Evolutionary conservation across 108 stramenopile species (phyloP).

Genomic region (Cyclotella cryptica): DNA sequence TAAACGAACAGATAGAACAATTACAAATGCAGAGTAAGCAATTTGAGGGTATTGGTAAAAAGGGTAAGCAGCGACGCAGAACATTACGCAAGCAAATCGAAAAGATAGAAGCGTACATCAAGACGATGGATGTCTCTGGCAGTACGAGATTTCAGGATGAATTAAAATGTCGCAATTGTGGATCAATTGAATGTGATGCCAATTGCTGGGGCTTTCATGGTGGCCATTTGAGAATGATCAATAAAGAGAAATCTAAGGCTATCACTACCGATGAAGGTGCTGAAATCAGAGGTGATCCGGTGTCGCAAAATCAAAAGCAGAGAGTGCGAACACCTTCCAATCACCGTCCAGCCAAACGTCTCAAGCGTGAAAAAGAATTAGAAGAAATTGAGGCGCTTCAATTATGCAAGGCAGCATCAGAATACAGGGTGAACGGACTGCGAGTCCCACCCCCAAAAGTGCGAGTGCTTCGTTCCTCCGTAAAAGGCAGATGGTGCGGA

Average conservation of each 20-base stretch:
- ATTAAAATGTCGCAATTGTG: constrained; percentile 76
- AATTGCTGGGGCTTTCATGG: constrained; percentile 89
- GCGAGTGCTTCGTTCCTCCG: constrained; percentile 58
- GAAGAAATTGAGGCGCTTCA: constrained; percentile 55
- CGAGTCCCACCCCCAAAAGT: constrained; percentile 67
- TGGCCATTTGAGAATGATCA: constrained; percentile 64
- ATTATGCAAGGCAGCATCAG: constrained; percentile 49
- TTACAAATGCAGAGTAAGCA: constrained; percentile 46
- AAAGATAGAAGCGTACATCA: constrained; percentile 52
- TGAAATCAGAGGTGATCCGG: background rate
- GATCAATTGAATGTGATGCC: constrained; percentile 61
- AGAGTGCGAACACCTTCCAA: constrained; percentile 38
- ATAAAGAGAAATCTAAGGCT: constrained; percentile 20
- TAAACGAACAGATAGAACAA: constrained; percentile 54
- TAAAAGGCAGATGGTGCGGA: constrained; percentile 84
- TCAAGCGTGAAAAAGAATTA: constrained; percentile 52
- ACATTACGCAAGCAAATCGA: constrained; percentile 75
- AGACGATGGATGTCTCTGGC: constrained; percentile 7
- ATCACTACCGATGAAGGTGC: background rate
- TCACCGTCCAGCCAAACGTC: constrained; percentile 50
- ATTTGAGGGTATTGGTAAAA: constrained; percentile 66
- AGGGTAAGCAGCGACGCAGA: constrained; percentile 74
- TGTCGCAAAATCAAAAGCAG: constrained; percentile 14
- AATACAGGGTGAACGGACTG: constrained; percentile 56
- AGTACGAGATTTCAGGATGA: background rate